Evolutionary conservation across 2,329 filamentous ascomycete species (phyloP), one percentile per base, ranked within the genome.

Genomic region (Fusarium ramigenum): DNA sequence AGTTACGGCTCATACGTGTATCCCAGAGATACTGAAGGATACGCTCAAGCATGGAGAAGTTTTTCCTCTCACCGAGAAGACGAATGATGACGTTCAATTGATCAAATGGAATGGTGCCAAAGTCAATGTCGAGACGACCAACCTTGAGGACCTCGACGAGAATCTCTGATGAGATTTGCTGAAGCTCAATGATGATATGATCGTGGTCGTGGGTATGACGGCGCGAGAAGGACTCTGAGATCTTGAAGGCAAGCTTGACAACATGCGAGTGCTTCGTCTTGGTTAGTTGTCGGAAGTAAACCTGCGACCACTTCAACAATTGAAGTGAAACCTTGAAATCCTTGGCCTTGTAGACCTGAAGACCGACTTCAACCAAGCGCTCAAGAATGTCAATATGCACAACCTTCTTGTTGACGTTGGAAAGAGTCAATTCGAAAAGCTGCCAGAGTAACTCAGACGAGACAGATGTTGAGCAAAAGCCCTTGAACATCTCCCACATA

Each of bases 401-500:
- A 4, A 49, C 5, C 30, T 63, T 63, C 36, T 63, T 63, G 23
- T 63, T 40, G 1, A 63, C 36, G 5, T 63, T 60, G 19, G 34
- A n/a, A 18, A 63, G 36, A 1, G 43, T 60, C 23, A 60, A 21
- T 2, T 63, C 60, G 0, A 63, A 63, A 2, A 63, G 54, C 5
- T 63, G 60, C 60, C 60, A 63, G 2, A 63, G 30, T 1, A 37
- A 7, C 19, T 63, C 60, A 2, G 60, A 42, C 0, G 43, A 28
- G 0, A 49, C 36, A 14, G 54, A 60, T 21, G 25, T 28, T 7
- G 43, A 25, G 16, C 43, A 49, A 4, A 63, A 60, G 4, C 56
- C 36, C 30, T 63, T 63, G 43, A 63, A 63, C 43, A 63, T 36
- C 10, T 63, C 60, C 54, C 54, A 63, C 43, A 63, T 63, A 3